Percentiles rank a stretch among this genome's conserved stretches.
Conservation (phyloP, 1,139 yeast genomes). For the Yueomyces sp. region DNA sequence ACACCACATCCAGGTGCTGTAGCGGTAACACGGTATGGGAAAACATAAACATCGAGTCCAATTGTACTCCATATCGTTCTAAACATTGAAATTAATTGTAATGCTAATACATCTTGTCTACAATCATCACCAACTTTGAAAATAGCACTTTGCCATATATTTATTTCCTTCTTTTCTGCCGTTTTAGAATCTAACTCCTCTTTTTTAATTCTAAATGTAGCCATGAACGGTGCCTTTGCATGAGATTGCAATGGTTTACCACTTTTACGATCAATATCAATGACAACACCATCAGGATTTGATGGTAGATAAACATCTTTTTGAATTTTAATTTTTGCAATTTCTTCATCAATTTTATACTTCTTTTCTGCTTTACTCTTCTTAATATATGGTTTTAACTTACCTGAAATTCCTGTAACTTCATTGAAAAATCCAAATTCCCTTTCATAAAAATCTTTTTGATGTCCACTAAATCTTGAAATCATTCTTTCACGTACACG, state of each 20-base stretch:
- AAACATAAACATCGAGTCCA: slow-evolving; percentile 83
- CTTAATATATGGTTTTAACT: slow-evolving; percentile 84
- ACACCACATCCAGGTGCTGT: slow-evolving; percentile 99
- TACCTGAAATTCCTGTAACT: slow-evolving; percentile 88
- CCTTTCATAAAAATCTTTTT: slow-evolving; percentile 55
- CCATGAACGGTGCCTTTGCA: slow-evolving; percentile 98
- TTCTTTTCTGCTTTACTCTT: slow-evolving; percentile 94
- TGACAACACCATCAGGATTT: slow-evolving; percentile 89
- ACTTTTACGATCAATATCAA: slow-evolving; percentile 82
- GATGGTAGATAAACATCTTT: slow-evolving; percentile 90
- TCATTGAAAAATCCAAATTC: slow-evolving; percentile 87
- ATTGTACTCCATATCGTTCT: slow-evolving; percentile 79
- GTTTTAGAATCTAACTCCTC: slow-evolving; percentile 37
- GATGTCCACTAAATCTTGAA: slow-evolving; percentile 44
- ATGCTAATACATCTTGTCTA: slow-evolving; percentile 90
- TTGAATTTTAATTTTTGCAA: slow-evolving; percentile 64
- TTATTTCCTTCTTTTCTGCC: slow-evolving; percentile 26
- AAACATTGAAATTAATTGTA: slow-evolving; percentile 85
- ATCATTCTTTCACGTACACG: slow-evolving; percentile 59
- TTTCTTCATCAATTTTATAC: slow-evolving; percentile 90
- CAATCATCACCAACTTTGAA: slow-evolving; percentile 99
- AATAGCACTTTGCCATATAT: slow-evolving; percentile 86
- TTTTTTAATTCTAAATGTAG: slow-evolving; percentile 74
- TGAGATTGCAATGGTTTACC: slow-evolving; percentile 97
- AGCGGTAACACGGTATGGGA: slow-evolving; percentile 92